Evolutionary conservation across 257 asterid genomes (phyloP).

Genomic region (Lantana camara): DNA sequence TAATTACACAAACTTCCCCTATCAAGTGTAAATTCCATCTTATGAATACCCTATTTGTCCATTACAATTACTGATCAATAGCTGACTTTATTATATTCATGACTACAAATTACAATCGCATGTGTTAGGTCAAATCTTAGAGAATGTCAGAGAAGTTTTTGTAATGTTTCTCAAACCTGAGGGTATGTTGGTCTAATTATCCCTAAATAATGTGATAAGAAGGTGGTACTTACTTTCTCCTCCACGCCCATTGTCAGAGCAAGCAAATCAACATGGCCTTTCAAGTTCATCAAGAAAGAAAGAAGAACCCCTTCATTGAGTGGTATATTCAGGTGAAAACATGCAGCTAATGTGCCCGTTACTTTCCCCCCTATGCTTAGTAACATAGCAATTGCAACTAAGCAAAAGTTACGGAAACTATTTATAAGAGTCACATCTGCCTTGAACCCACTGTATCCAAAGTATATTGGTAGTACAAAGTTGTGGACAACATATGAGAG

Average conservation of each 20-base stretch:
- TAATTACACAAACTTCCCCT: neutral
- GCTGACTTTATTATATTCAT: too few relatives aligned
- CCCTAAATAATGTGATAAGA: too few relatives aligned
- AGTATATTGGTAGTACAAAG: constrained; percentile 88
- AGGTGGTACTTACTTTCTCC: constrained; percentile 52
- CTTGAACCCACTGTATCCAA: constrained; percentile 89
- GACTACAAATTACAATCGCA: too few relatives aligned
- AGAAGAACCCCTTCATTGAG: constrained; percentile 87
- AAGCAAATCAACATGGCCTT: constrained; percentile 90
- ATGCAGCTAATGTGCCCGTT: constrained; percentile 80
- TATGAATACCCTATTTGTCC: too few relatives aligned
- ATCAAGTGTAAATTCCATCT: too few relatives aligned
- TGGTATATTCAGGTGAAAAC: constrained; percentile 79
- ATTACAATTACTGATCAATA: too few relatives aligned
- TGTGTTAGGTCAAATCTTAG: too few relatives aligned
- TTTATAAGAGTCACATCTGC: constrained; percentile 64
- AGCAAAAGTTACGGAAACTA: constrained; percentile 47
- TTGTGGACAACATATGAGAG: constrained; percentile 77
- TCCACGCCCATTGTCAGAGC: constrained; percentile 63
- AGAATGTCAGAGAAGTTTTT: too few relatives aligned
- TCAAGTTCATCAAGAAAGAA: constrained; percentile 92
- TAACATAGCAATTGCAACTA: constrained; percentile 59
- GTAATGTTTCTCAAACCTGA: too few relatives aligned
- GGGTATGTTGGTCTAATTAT: too few relatives aligned
- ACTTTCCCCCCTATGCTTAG: constrained; percentile 94